These are phyloP conservation scores for Rhizophagus sp. DNA, from an alignment of 192 early-diverging fungal genomes.

Conservation along the genomic window DNA sequence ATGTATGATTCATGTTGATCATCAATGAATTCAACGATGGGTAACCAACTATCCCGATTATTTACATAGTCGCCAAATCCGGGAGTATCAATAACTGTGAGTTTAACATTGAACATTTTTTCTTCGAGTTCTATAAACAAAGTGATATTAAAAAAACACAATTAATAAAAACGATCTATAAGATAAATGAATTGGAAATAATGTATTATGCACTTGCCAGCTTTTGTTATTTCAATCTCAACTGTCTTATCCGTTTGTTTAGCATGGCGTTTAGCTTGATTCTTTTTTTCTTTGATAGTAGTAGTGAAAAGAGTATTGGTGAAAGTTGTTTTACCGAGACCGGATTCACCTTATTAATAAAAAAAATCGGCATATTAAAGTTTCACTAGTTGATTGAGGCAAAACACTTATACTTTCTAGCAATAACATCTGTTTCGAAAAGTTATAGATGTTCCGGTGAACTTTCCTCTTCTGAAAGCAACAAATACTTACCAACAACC, in stretches of 20 bases:
- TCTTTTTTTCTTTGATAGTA: constrained; percentile 89
- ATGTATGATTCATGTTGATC: constrained; percentile 96
- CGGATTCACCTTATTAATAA: constrained; percentile 79
- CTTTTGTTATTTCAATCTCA: constrained; percentile 97
- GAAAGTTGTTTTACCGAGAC: constrained; percentile 97
- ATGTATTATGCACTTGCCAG: constrained; percentile 57
- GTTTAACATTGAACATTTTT: constrained; percentile 96
- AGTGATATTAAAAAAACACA: not conserved
- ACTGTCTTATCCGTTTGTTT: constrained; percentile 96
- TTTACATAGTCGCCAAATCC: constrained; percentile 91
- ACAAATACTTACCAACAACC: constrained; percentile 75
- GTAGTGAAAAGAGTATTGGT: constrained; percentile 99
- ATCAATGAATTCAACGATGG: constrained; percentile 97
- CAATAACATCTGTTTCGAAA: not conserved
- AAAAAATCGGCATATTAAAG: not conserved
- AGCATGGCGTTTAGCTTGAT: constrained; percentile 76
- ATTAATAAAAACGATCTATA: not conserved
- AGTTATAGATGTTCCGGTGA: not conserved
- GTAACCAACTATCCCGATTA: constrained; percentile 96
- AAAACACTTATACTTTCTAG: not conserved
- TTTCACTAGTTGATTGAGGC: not conserved
- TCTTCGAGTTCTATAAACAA: constrained; percentile 81
- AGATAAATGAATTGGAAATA: not conserved
- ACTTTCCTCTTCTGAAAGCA: not conserved
- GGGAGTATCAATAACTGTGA: constrained; percentile 92